Evolutionary conservation across 768 basidiomycete genomes (phyloP).

Genomic region (Fomitopsis pulvina): DNA sequence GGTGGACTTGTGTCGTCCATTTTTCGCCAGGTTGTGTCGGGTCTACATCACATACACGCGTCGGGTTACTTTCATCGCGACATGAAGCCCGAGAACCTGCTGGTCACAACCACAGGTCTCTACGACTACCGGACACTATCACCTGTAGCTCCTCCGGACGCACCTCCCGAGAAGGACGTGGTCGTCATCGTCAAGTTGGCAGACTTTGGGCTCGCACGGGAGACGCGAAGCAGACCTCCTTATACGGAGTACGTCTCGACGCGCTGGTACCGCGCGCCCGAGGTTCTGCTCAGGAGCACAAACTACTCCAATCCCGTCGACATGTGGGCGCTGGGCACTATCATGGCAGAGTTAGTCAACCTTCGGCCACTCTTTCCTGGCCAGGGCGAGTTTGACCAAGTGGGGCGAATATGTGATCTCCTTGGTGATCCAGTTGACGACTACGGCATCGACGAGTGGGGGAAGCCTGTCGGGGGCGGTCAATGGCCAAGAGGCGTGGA

Average conservation of each 20-base stretch:
- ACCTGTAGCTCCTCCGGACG: conserved; percentile 55
- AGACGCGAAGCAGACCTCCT: conserved; percentile 81
- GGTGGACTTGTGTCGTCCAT: conserved; percentile 94
- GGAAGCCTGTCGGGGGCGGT: conserved; percentile 76
- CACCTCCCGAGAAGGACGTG: conserved; percentile 84
- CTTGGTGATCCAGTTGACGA: conserved; percentile 86
- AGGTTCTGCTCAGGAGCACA: conserved; percentile 84
- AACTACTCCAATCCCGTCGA: conserved; percentile 98
- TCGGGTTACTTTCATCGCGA: conserved; percentile 98
- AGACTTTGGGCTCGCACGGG: conserved; percentile 94
- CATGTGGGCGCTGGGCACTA: conserved; percentile 99
- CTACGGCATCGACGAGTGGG: conserved; percentile 71
- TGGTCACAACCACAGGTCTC: conserved; percentile 95
- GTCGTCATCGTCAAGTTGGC: conserved; percentile 96
- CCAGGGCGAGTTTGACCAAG: conserved; percentile 87
- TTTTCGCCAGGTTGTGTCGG: conserved; percentile 85
- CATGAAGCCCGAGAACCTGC: conserved; percentile 99
- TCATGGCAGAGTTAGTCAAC: conserved; percentile 95
- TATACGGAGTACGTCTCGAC: conserved; percentile 99
- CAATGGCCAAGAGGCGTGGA: conserved; percentile 80
- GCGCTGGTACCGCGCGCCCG: conserved; percentile 99
- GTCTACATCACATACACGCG: conserved; percentile 87
- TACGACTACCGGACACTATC: conserved; percentile 84
- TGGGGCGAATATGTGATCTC: conserved; percentile 84
- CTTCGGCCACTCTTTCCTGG: conserved; percentile 95